Evolutionary conservation across 768 basidiomycete genomes (phyloP).

Genomic region (Boletus sensibilis): DNA sequence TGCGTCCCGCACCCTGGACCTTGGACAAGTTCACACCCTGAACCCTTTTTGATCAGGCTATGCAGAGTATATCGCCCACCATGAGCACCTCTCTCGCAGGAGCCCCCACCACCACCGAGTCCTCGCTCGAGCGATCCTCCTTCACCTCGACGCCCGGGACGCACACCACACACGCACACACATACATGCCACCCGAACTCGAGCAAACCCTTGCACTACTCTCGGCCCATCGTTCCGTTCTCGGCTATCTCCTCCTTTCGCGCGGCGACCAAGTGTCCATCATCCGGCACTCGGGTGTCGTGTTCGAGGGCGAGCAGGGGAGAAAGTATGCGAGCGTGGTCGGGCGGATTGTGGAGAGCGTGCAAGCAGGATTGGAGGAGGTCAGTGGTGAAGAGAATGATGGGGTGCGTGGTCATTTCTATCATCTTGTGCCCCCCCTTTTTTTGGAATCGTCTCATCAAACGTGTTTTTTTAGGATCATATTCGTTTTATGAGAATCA

Average conservation of each 20-base stretch:
- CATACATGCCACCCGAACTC: constrained; percentile 67
- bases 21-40: constrained; percentile 11
- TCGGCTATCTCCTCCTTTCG: constrained; percentile 83
- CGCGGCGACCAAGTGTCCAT: constrained; percentile 72
- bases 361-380: constrained; percentile 77
- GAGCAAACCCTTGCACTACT: constrained; percentile 76
- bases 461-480: constrained; percentile 57
- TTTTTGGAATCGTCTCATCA: neutral
- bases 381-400: constrained; percentile 63
- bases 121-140: constrained; percentile 5
- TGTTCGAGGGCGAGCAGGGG: constrained; percentile 85
- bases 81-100: constrained; percentile 16
- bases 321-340: constrained; percentile 71
- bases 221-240: constrained; percentile 78
- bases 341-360: constrained; percentile 72
- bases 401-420: constrained; percentile 41
- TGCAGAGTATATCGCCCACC: constrained; percentile 8
- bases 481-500: constrained; percentile 83
- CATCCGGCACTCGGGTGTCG: constrained; percentile 79
- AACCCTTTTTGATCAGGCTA: constrained; percentile 13
- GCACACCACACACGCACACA: constrained; percentile 16
- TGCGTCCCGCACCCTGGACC: neutral
- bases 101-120: neutral
- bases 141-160: constrained; percentile 13
- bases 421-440: neutral